Conservation (phyloP, 495 filamentous ascomycete species). For the Saxispiralis lemnorum region DNA sequence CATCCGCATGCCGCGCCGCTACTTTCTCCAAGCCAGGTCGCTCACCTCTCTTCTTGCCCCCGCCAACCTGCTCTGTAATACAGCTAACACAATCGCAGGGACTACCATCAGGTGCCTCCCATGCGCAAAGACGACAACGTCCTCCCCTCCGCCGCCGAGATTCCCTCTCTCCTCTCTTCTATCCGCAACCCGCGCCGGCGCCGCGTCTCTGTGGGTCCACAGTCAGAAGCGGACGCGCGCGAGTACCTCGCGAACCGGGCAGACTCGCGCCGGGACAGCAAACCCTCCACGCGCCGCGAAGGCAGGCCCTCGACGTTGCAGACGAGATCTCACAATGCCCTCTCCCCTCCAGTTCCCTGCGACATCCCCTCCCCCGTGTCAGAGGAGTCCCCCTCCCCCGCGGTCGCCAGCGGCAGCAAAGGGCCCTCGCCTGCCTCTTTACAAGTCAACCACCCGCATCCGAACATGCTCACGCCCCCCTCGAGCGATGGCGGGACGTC, state of each 20-base stretch:
- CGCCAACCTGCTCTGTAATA: not conserved
- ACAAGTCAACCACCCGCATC: not conserved
- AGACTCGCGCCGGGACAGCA: conserved; percentile 59
- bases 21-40: conserved; percentile 73
- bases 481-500: conserved; percentile 16
- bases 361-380: too few relatives aligned
- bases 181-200: conserved; percentile 64
- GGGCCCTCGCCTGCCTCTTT: too few relatives aligned
- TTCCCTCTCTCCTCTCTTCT: conserved; percentile 58
- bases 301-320: too few relatives aligned
- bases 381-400: too few relatives aligned
- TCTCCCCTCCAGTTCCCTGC: too few relatives aligned
- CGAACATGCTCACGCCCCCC: conserved; percentile 24
- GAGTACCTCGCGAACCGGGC: conserved; percentile 89
- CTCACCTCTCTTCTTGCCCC: conserved; percentile 16
- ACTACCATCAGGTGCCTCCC: conserved; percentile 72
- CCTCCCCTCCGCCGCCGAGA: conserved; percentile 65
- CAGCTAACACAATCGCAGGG: conserved; percentile 25
- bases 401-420: too few relatives aligned
- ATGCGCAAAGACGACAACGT: conserved; percentile 68
- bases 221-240: conserved; percentile 89
- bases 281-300: conserved; percentile 14
- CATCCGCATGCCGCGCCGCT: conserved; percentile 60
- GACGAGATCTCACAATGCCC: too few relatives aligned
- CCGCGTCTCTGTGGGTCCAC: conserved; percentile 80